phyloP scores from a whole-genome alignment of 2,329 filamentous ascomycete genomes.

The Diplodia mutila region DNA sequence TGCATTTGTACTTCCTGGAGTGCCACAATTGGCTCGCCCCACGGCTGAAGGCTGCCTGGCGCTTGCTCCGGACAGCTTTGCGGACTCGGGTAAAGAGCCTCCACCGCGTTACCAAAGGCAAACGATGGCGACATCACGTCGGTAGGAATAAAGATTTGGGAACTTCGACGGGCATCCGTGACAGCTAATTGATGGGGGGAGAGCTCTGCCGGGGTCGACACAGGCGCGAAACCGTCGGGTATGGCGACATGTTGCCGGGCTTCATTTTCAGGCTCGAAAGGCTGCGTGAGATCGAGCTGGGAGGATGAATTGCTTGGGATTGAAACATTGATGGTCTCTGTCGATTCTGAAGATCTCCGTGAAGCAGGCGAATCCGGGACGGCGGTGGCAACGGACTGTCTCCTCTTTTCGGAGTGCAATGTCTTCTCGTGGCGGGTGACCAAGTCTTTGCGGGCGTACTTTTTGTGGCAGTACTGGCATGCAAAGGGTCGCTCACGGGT shows the following conservation, averaged over 20 bases:
- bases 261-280: not conserved
- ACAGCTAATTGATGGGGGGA: slow-evolving; percentile 1
- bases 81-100: slow-evolving; percentile 20
- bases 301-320: slow-evolving; percentile 10
- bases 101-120: slow-evolving; percentile 8
- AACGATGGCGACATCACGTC: slow-evolving; percentile 2
- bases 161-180: not conserved
- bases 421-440: slow-evolving; percentile 42
- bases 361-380: slow-evolving; percentile 8
- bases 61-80: slow-evolving; percentile 20
- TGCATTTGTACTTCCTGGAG: slow-evolving; percentile 6
- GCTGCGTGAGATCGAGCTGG: not conserved
- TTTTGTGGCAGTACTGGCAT: slow-evolving; percentile 40
- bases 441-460: slow-evolving; percentile 43
- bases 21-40: not conserved
- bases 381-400: slow-evolving; percentile 16
- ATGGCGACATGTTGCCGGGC: not conserved
- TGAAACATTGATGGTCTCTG: slow-evolving; percentile 16
- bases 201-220: not conserved
- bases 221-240: not conserved
- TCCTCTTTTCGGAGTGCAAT: slow-evolving; percentile 33
- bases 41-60: not conserved
- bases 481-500: slow-evolving; percentile 40
- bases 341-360: not conserved
- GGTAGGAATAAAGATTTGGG: not conserved